These are phyloP conservation scores for Melanopsichium pennsylvanicum DNA, from an alignment of 1,284 basidiomycete genomes.

Conservation along the genomic window DNA sequence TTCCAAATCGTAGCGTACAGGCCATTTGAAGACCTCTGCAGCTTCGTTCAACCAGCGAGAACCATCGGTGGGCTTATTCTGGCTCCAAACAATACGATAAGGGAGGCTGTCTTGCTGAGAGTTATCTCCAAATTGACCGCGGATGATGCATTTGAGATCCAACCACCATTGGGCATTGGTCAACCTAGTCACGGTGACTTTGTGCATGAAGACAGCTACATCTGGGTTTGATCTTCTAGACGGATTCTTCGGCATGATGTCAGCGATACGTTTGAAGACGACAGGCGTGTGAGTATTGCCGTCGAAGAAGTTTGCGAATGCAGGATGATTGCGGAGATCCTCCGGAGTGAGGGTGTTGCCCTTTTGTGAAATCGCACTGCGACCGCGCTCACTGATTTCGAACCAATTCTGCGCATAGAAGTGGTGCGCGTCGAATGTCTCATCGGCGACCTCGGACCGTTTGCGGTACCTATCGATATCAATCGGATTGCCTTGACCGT, in stretches of 20 bases:
- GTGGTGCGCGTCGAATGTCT: too few species aligned
- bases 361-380: neutral
- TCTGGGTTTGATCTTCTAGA: conserved; percentile 5
- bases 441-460: too few species aligned
- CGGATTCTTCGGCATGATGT: neutral
- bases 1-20: conserved; percentile 1
- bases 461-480: too few species aligned
- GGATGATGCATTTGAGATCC: conserved; percentile 3
- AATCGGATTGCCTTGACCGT: too few species aligned
- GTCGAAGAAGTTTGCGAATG: conserved; percentile 1
- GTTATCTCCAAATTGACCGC: neutral
- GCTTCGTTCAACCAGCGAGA: conserved; percentile 5
- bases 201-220: conserved; percentile 19
- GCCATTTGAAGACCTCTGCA: conserved; percentile 2
- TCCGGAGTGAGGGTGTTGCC: neutral
- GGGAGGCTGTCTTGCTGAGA: too few species aligned
- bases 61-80: too few species aligned
- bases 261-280: neutral
- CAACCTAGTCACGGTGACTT: neutral
- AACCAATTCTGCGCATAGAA: too few species aligned
- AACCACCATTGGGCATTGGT: neutral
- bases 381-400: too few species aligned
- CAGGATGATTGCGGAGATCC: neutral
- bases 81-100: too few species aligned
- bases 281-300: neutral